phyloP scores from a whole-genome alignment of 148 eudicot genomes.

The Euryodendron excelsum region DNA sequence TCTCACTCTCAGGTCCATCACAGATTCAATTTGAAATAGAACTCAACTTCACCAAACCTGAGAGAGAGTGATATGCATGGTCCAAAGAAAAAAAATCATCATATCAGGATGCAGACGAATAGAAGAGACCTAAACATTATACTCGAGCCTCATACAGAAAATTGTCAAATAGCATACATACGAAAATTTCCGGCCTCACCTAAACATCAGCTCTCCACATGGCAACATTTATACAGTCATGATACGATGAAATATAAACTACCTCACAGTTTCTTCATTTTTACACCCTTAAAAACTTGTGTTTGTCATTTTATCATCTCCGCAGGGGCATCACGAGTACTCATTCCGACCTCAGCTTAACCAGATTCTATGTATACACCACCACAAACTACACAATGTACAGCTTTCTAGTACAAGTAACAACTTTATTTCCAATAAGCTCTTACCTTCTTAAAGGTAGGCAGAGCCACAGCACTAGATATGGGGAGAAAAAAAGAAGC shows the following conservation, averaged over 20 bases:
- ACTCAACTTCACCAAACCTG: too few relatives aligned
- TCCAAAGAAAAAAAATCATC: too few relatives aligned
- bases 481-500: constrained; percentile 10
- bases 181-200: constrained; percentile 17
- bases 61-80: background rate
- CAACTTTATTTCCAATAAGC: constrained; percentile 64
- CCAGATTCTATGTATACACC: constrained; percentile 60
- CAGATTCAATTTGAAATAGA: too few relatives aligned
- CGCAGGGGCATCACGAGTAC: constrained; percentile 29
- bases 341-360: constrained; percentile 44
- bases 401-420: constrained; percentile 67
- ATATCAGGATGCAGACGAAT: too few relatives aligned
- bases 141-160: too few relatives aligned
- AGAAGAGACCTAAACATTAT: background rate
- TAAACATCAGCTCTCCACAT: constrained; percentile 9
- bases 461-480: constrained; percentile 31
- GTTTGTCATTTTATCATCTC: constrained; percentile 5
- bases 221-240: constrained; percentile 25
- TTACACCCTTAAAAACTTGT: constrained; percentile 25
- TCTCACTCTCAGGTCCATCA: too few relatives aligned
- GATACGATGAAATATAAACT: constrained; percentile 12
- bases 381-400: constrained; percentile 76
- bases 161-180: too few relatives aligned
- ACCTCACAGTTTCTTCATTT: constrained; percentile 15
- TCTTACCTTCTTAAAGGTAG: constrained; percentile 19